These are phyloP conservation scores for Cardamine occulta DNA, from an alignment of 345 rosid genomes.

Conservation along the genomic window DNA sequence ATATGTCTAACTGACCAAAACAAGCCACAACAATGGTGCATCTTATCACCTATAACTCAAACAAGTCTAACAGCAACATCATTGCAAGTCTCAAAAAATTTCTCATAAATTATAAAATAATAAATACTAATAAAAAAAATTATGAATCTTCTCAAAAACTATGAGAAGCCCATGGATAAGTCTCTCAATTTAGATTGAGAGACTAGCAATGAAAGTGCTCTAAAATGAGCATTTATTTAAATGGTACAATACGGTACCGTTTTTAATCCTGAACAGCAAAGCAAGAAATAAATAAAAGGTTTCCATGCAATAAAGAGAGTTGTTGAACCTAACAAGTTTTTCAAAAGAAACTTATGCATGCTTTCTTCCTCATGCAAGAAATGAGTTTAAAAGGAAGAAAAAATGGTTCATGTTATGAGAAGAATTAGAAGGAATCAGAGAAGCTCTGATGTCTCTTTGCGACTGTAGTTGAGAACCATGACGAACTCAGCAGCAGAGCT, in stretches of 20 bases:
- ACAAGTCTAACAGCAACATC: no score
- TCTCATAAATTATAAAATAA: no score
- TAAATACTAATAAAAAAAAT: no score
- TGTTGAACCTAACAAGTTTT: neutral
- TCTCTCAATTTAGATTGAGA: no score
- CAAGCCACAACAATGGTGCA: neutral
- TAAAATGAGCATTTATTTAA: neutral
- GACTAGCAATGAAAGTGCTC: no score
- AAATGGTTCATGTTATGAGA: neutral
- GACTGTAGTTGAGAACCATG: constrained; percentile 55
- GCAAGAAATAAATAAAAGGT: neutral
- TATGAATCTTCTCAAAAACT: no score
- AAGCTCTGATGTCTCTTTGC: constrained; percentile 22
- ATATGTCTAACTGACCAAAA: no score
- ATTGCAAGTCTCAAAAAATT: no score
- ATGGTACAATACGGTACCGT: neutral
- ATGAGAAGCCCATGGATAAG: no score
- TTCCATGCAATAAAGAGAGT: neutral
- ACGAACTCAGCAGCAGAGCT: constrained; percentile 54
- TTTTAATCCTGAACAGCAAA: neutral
- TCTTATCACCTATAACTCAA: neutral
- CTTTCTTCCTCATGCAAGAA: constrained; percentile 14
- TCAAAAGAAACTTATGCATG: neutral
- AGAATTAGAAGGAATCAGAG: neutral
- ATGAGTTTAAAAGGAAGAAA: neutral